These are phyloP conservation scores for Penicillium manginii DNA, from an alignment of 495 filamentous ascomycete species.

Conservation along the genomic window DNA sequence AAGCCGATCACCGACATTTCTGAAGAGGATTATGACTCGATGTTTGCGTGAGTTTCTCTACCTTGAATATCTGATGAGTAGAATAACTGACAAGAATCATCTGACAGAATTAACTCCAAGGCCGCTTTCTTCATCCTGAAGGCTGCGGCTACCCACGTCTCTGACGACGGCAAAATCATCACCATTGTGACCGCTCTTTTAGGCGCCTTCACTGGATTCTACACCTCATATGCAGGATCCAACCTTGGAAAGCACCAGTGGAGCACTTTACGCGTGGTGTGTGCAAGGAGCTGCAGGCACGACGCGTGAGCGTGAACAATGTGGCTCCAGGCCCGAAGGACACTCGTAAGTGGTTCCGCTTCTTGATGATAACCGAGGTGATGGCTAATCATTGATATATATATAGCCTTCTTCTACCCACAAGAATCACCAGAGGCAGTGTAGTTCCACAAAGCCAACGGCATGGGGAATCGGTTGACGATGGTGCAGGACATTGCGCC, in stretches of 20 bases:
- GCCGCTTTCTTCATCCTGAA: conserved; percentile 43
- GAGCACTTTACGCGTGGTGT: conserved; percentile 46
- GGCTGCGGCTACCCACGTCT: conserved; percentile 33
- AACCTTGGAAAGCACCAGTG: conserved; percentile 45
- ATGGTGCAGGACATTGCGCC: conserved; percentile 41
- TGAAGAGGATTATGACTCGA: conserved; percentile 54
- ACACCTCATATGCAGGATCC: conserved; percentile 44
- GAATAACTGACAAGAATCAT: background rate
- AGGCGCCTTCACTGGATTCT: conserved; percentile 42
- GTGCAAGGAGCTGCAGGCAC: conserved; percentile 42
- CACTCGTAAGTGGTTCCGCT: conserved; percentile 36
- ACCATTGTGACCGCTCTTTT: conserved; percentile 42
- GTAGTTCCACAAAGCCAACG: conserved; percentile 37
- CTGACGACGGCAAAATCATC: conserved; percentile 43
- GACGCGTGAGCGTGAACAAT: conserved; percentile 40
- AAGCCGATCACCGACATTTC: conserved; percentile 53
- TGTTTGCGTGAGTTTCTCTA: conserved; percentile 38
- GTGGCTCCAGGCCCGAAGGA: conserved; percentile 47
- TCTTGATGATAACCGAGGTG: background rate
- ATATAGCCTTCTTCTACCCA: conserved; percentile 40
- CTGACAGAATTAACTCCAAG: conserved; percentile 41
- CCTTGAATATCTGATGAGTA: background rate
- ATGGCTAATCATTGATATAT: background rate
- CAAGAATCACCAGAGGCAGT: conserved; percentile 39
- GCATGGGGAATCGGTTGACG: conserved; percentile 38